Percentiles rank a stretch among this genome's conserved stretches.
These are phyloP conservation scores for Phytophthora melonis DNA, from an alignment of 352 stramenopile genomes.

Conservation along the genomic window DNA sequence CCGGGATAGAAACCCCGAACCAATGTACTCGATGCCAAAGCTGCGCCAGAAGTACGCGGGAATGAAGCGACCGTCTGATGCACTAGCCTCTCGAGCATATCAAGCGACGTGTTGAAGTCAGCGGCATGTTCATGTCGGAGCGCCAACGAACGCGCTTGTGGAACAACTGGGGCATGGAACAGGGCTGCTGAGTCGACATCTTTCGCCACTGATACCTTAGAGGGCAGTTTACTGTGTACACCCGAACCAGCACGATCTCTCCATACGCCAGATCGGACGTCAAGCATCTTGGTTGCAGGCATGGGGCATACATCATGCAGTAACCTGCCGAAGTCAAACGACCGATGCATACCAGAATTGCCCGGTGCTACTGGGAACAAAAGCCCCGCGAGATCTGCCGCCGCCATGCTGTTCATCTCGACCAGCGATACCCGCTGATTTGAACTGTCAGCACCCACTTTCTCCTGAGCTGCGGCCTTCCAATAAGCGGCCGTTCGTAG, in stretches of 20 bases:
- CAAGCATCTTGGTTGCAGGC: slow-evolving; percentile 65
- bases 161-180: slow-evolving; percentile 39
- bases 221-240: slow-evolving; percentile 15
- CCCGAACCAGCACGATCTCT: slow-evolving; percentile 18
- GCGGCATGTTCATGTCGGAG: slow-evolving; percentile 12
- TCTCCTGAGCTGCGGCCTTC: slow-evolving; percentile 39
- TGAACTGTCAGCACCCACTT: neutral
- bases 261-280: slow-evolving; percentile 61
- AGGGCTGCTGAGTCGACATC: slow-evolving; percentile 15
- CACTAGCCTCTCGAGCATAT: slow-evolving; percentile 31
- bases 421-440: slow-evolving; percentile 51
- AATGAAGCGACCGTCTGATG: slow-evolving; percentile 38
- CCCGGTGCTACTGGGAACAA: slow-evolving; percentile 50
- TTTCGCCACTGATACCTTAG: slow-evolving; percentile 16
- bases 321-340: slow-evolving; percentile 69
- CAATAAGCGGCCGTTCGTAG: slow-evolving; percentile 65
- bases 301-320: slow-evolving; percentile 74
- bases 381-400: slow-evolving; percentile 67
- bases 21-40: slow-evolving; percentile 38
- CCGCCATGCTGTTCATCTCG: slow-evolving; percentile 70
- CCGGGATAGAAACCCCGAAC: slow-evolving; percentile 33
- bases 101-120: slow-evolving; percentile 19
- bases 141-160: slow-evolving; percentile 25
- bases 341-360: slow-evolving; percentile 13
- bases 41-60: slow-evolving; percentile 17